Evolutionary conservation across 305 asterid genomes (phyloP).

Genomic region (Andrographis paniculata): DNA sequence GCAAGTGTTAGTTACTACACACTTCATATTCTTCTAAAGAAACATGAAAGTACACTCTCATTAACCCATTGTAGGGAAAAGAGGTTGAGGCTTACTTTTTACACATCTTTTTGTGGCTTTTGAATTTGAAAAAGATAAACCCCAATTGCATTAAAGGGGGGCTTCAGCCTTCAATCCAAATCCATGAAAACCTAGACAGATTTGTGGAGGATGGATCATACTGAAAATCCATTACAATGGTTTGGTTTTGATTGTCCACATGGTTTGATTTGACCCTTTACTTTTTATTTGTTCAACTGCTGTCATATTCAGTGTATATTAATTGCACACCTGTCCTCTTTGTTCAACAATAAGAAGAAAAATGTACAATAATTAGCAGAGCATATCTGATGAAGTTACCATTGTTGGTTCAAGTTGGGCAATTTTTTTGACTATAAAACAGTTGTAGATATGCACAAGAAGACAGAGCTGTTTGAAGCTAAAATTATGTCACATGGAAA

Average conservation of each 20-base stretch:
- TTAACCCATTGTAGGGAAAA: not conserved
- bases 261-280: not conserved
- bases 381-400: not conserved
- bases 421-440: not conserved
- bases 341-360: not conserved
- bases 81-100: slow-evolving; percentile 1
- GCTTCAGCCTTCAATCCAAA: not conserved
- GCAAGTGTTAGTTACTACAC: slow-evolving; percentile 9
- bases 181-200: not conserved
- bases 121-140: too few species aligned
- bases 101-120: not conserved
- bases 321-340: not conserved
- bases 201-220: not conserved
- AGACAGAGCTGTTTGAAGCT: slow-evolving; percentile 11
- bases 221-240: too few species aligned
- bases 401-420: not conserved
- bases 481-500: slow-evolving; percentile 3
- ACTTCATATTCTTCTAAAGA: slow-evolving; percentile 10
- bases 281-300: not conserved
- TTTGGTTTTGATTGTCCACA: too few species aligned
- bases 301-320: not conserved
- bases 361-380: not conserved
- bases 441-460: not conserved
- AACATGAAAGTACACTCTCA: slow-evolving; percentile 6
- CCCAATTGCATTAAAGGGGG: not conserved